Conservation (phyloP, 371 early-diverging fungal genomes). For the Rhizopus sp. region DNA sequence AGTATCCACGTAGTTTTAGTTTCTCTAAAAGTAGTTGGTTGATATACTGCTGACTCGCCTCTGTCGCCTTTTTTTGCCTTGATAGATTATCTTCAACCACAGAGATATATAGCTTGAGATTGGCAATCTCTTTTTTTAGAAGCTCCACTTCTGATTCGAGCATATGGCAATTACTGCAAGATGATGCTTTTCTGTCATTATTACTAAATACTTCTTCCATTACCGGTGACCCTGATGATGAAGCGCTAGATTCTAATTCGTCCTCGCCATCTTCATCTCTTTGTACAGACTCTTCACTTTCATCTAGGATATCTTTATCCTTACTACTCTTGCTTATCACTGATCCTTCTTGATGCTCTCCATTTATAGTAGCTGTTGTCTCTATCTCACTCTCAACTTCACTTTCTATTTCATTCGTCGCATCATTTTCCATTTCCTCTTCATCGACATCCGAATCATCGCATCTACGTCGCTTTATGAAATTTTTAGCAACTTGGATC, state of each 20-base stretch:
- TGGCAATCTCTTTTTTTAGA: slow-evolving; percentile 15
- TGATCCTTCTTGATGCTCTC: not conserved
- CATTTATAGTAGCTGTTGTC: too few species aligned
- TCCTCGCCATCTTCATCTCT: slow-evolving; percentile 15
- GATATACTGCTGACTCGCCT: not conserved
- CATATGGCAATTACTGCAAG: slow-evolving; percentile 17
- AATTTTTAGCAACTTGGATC: not conserved
- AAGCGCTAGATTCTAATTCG: slow-evolving; percentile 29
- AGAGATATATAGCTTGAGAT: slow-evolving; percentile 14
- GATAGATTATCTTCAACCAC: slow-evolving; percentile 13
- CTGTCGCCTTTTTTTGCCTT: slow-evolving; percentile 8
- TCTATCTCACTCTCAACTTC: too few species aligned
- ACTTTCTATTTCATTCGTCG: too few species aligned
- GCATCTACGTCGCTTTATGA: not conserved
- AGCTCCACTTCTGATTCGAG: not conserved
- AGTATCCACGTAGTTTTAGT: not conserved
- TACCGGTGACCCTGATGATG: slow-evolving; percentile 13
- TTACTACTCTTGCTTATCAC: too few species aligned
- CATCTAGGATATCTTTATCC: too few species aligned
- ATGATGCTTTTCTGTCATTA: not conserved
- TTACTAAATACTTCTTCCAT: not conserved
- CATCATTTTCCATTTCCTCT: slow-evolving; percentile 8
- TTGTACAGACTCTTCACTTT: too few species aligned
- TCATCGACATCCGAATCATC: slow-evolving; percentile 2
- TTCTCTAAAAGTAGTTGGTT: slow-evolving; percentile 2